These are phyloP conservation scores for Tulasnella sp. DNA, from an alignment of 768 basidiomycete species.

Conservation along the genomic window DNA sequence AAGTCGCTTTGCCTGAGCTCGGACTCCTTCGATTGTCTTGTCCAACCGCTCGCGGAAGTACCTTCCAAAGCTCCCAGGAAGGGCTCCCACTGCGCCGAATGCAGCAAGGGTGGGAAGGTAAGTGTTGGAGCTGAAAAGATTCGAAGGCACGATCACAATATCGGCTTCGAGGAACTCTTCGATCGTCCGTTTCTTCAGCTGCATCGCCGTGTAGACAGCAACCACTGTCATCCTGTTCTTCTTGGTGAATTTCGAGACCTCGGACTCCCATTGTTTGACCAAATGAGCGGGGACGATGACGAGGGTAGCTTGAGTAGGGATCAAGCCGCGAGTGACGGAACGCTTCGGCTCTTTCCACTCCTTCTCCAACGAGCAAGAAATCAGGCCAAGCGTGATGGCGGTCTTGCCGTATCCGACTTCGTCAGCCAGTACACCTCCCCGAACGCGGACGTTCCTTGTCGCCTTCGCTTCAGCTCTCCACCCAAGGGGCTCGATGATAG, in stretches of 20 bases:
- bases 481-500: conserved; percentile 72
- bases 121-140: conserved; percentile 68
- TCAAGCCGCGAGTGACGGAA: conserved; percentile 23
- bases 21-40: conserved; percentile 48
- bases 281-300: conserved; percentile 86
- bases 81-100: conserved; percentile 56
- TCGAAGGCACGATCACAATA: conserved; percentile 77
- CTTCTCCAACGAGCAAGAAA: conserved; percentile 63
- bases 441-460: conserved; percentile 60
- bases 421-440: conserved; percentile 90
- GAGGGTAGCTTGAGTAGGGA: conserved; percentile 60
- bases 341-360: conserved; percentile 33
- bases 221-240: conserved; percentile 49
- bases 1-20: conserved; percentile 59
- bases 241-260: conserved; percentile 72
- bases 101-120: conserved; percentile 71
- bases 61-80: conserved; percentile 66
- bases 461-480: conserved; percentile 95
- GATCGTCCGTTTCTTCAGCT: conserved; percentile 65
- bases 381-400: conserved; percentile 83
- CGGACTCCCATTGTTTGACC: conserved; percentile 81
- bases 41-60: conserved; percentile 84
- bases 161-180: conserved; percentile 73
- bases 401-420: conserved; percentile 98
- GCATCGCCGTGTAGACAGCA: conserved; percentile 56